Conservation (phyloP, 2,329 filamentous ascomycete species). For the Fusarium robinianum region DNA sequence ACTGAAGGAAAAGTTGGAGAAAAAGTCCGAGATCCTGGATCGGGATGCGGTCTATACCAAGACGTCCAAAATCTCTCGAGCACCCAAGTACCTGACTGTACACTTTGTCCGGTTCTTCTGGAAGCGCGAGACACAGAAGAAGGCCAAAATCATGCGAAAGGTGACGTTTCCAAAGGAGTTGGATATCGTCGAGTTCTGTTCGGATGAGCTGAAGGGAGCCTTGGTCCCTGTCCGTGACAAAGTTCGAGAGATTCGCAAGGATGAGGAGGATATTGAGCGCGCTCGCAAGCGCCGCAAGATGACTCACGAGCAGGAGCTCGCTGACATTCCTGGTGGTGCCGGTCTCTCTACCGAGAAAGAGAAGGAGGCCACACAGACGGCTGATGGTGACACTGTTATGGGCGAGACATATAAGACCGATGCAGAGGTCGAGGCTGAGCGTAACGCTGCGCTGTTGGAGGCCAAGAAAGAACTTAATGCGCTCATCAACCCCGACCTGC, state of each 20-base stretch:
- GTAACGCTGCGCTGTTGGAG: conserved; percentile 70
- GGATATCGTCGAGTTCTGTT: conserved; percentile 93
- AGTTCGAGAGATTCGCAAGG: conserved; percentile 92
- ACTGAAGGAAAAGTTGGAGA: conserved; percentile 88
- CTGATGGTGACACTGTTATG: conserved; percentile 74
- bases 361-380: conserved; percentile 49
- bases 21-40: conserved; percentile 76
- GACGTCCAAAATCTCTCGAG: conserved; percentile 82
- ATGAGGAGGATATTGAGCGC: conserved; percentile 90
- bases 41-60: conserved; percentile 87
- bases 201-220: conserved; percentile 80
- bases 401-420: conserved; percentile 87
- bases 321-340: conserved; percentile 52
- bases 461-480: conserved; percentile 88
- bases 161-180: conserved; percentile 94
- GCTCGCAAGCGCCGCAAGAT: conserved; percentile 89
- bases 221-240: conserved; percentile 94
- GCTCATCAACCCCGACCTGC: conserved; percentile 75
- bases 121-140: conserved; percentile 94
- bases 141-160: conserved; percentile 99
- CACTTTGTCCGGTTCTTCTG: conserved; percentile 99
- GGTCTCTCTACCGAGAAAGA: conserved; percentile 57
- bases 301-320: conserved; percentile 52
- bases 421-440: conserved; percentile 87
- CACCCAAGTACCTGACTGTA: conserved; percentile 94